These are phyloP conservation scores for Zoysia matrella DNA, from an alignment of 202 grass and related monocot genomes.

Conservation along the genomic window DNA sequence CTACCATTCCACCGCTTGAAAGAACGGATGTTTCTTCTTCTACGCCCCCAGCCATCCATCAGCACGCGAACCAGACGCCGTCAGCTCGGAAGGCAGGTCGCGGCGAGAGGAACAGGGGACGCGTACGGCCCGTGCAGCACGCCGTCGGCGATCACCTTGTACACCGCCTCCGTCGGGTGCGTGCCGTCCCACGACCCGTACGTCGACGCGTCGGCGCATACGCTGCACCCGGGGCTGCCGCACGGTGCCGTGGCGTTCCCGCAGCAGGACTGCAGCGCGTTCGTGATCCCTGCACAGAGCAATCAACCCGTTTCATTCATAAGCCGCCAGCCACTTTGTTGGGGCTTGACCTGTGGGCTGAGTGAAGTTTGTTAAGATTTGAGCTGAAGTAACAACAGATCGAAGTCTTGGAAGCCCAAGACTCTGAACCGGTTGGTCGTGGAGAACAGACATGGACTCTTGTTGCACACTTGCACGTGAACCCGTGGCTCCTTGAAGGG, in stretches of 20 bases:
- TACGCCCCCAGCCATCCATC: background rate
- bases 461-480: constrained; percentile 15
- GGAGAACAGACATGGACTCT: background rate
- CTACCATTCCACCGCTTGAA: too few species aligned
- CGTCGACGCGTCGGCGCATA: constrained; percentile 61
- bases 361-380: background rate
- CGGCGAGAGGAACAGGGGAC: constrained; percentile 44
- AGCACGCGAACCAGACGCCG: background rate
- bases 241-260: constrained; percentile 56
- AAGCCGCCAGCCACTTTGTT: background rate
- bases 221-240: constrained; percentile 38
- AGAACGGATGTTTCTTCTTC: too few species aligned
- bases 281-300: constrained; percentile 38
- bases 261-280: constrained; percentile 48
- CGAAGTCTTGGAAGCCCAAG: background rate
- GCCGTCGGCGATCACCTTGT: constrained; percentile 62
- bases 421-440: background rate
- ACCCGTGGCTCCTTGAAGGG: background rate
- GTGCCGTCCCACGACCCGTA: constrained; percentile 73
- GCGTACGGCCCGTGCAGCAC: background rate
- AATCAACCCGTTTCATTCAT: background rate
- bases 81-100: constrained; percentile 28
- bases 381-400: background rate
- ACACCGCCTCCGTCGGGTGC: constrained; percentile 75
- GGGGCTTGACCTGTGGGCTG: background rate